Evolutionary conservation across 2,329 filamentous ascomycete species (phyloP).

Genomic region (Berkeleyomyces rouxiae): DNA sequence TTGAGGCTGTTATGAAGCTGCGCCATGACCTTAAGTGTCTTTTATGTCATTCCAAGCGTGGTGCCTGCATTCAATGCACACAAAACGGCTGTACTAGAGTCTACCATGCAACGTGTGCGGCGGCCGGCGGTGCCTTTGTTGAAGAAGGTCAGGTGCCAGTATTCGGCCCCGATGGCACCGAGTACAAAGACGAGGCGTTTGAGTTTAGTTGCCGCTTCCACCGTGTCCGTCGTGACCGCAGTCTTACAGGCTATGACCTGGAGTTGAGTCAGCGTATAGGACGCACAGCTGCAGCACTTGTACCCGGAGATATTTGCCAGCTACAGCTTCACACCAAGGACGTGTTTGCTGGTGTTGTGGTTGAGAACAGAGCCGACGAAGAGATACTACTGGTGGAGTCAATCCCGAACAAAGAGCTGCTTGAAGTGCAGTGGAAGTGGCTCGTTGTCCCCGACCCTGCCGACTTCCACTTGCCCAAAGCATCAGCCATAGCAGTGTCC

Average conservation of each 20-base stretch:
- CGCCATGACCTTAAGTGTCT: slow-evolving; percentile 85
- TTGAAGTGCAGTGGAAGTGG: slow-evolving; percentile 78
- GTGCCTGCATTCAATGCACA: slow-evolving; percentile 94
- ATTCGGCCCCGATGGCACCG: slow-evolving; percentile 75
- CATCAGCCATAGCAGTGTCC: slow-evolving; percentile 54
- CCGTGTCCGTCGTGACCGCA: slow-evolving; percentile 69
- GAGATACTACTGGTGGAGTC: slow-evolving; percentile 64
- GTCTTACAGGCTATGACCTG: slow-evolving; percentile 48
- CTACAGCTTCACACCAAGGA: slow-evolving; percentile 71
- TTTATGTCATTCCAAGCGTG: slow-evolving; percentile 83
- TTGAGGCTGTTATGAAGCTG: slow-evolving; percentile 68
- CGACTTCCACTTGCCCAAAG: slow-evolving; percentile 57
- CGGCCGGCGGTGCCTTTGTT: slow-evolving; percentile 78
- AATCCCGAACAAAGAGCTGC: slow-evolving; percentile 60
- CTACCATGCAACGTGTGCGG: slow-evolving; percentile 90
- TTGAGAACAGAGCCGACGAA: slow-evolving; percentile 67
- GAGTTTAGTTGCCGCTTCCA: slow-evolving; percentile 94
- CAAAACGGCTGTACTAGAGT: slow-evolving; percentile 84
- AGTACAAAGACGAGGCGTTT: slow-evolving; percentile 82
- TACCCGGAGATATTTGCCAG: slow-evolving; percentile 64
- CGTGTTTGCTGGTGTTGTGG: slow-evolving; percentile 76
- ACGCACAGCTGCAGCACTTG: slow-evolving; percentile 50
- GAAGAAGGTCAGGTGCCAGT: slow-evolving; percentile 75
- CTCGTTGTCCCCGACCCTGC: slow-evolving; percentile 54
- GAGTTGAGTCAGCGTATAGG: slow-evolving; percentile 54